These are phyloP conservation scores for Extremus antarcticus DNA, from an alignment of 495 filamentous ascomycete genomes.

Conservation along the genomic window DNA sequence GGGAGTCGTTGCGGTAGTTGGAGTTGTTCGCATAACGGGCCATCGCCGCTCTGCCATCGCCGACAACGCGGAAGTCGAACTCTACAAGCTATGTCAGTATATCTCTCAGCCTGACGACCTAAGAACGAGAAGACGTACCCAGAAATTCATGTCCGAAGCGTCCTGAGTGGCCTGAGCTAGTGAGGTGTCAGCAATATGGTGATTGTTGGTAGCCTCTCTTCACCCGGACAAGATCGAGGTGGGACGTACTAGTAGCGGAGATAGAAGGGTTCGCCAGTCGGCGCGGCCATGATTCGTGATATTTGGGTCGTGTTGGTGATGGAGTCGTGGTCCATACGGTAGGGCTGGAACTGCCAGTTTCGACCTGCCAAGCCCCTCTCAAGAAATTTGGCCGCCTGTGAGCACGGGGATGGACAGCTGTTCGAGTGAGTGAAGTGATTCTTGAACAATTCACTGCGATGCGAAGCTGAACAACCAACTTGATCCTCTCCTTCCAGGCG, in stretches of 20 bases:
- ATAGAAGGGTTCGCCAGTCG: slow-evolving; percentile 70
- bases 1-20: slow-evolving; percentile 96
- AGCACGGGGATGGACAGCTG: slow-evolving; percentile 5
- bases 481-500: not conserved
- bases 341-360: not conserved
- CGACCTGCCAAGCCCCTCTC: not conserved
- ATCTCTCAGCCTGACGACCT: no score
- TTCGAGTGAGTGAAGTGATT: not conserved
- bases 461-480: not conserved
- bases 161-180: slow-evolving; percentile 91
- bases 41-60: slow-evolving; percentile 88
- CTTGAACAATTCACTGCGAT: no score
- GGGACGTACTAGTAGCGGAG: slow-evolving; percentile 79
- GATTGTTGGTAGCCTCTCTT: no score
- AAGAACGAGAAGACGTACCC: slow-evolving; percentile 43
- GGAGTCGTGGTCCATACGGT: not conserved
- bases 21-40: slow-evolving; percentile 99
- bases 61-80: slow-evolving; percentile 89
- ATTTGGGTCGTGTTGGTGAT: slow-evolving; percentile 14
- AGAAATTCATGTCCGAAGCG: slow-evolving; percentile 98
- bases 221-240: not conserved
- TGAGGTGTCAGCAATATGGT: not conserved
- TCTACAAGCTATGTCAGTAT: slow-evolving; percentile 45
- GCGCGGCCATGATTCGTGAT: not conserved
- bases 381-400: not conserved